Evolutionary conservation across 805 yeast genomes (phyloP), one percentile per base, ranked within the genome.

Genomic region (Blastobotrys attinorum): DNA sequence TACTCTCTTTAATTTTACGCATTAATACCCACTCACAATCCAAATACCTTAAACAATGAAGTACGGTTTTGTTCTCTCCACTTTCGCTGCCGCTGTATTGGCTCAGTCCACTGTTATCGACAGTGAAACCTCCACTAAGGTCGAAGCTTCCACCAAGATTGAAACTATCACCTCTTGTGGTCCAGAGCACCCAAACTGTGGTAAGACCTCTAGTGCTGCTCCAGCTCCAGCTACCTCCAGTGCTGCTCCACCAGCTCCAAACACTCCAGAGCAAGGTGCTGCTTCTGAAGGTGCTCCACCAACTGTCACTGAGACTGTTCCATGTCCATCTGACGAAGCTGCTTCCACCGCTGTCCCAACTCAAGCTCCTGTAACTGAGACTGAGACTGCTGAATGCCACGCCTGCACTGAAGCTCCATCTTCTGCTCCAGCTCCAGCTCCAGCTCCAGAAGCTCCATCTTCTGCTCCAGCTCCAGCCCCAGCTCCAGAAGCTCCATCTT

Each of bases 11-110:
- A n/a, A n/a, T n/a, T n/a, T n/a, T n/a, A n/a, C n/a, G n/a, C n/a
- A n/a, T n/a, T n/a, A n/a, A n/a, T n/a, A n/a, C n/a, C n/a, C n/a
- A n/a, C n/a, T n/a, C n/a, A n/a, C n/a, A n/a, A n/a, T n/a, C n/a
- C n/a, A n/a, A n/a, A 22, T 35, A 42, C 33, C 17, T 15, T 25
- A 16, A 27, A 47, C 37, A 46, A 50, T 50, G 53, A 31, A 50
- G 37, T 34, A 32, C 46, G n/a, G 48, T 21, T 10, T 43, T 38
- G 43, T 40, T 31, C 39, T 39, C 25, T 17, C 41, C 39, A 18
- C 42, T 16, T 43, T 47, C 25, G 51, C 43, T 22, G 32, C 47
- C 36, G 49, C 50, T 31, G 36, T 34, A 22, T 29, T 47, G 23
- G 43, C 38, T 32, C 20, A 39, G 22, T 15, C 44, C 27, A 38